Percentiles rank a stretch among this genome's conserved stretches.
Conservation (phyloP, 352 stramenopile species). For the Pythium insidiosum region DNA sequence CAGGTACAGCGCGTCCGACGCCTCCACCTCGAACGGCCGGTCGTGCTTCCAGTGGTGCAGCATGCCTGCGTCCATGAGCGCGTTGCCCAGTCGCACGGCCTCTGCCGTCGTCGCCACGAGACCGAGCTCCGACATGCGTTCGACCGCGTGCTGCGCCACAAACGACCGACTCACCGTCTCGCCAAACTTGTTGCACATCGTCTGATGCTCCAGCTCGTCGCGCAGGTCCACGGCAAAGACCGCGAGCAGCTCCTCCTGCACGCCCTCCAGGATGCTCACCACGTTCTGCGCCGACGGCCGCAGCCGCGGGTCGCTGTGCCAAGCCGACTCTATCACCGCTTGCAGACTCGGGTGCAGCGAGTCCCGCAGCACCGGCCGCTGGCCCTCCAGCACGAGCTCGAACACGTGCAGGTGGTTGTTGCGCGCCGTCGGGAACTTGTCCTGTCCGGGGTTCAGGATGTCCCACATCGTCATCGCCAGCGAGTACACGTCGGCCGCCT, state of each 20-base stretch:
- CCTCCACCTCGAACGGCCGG: constrained; percentile 6
- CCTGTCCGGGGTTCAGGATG: constrained; percentile 38
- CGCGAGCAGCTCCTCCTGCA: constrained; percentile 16
- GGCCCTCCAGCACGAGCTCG: constrained; percentile 28
- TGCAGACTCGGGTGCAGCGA: constrained; percentile 8
- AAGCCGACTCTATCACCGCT: constrained; percentile 16
- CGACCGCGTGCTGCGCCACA: constrained; percentile 6
- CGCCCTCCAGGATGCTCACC: constrained; percentile 14
- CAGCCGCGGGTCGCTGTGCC: constrained; percentile 12
- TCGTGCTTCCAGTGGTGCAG: constrained; percentile 26
- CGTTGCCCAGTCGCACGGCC: constrained; percentile 20
- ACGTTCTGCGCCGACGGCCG: constrained; percentile 18
- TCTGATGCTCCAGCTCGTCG: too few species aligned
- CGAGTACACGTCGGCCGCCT: constrained; percentile 68
- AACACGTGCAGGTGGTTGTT: constrained; percentile 50
- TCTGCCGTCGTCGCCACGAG: constrained; percentile 17
- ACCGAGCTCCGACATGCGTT: constrained; percentile 10
- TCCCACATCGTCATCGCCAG: constrained; percentile 77
- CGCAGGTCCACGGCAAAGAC: too few species aligned
- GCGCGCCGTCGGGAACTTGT: constrained; percentile 35
- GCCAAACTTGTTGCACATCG: too few species aligned
- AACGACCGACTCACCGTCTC: constrained; percentile 7
- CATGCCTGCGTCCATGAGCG: constrained; percentile 21
- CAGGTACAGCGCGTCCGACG: constrained; percentile 7
- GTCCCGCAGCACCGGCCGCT: constrained; percentile 15